phyloP scores from a whole-genome alignment of 108 stramenopile genomes.

The Cyclostephanos tholiformis region DNA sequence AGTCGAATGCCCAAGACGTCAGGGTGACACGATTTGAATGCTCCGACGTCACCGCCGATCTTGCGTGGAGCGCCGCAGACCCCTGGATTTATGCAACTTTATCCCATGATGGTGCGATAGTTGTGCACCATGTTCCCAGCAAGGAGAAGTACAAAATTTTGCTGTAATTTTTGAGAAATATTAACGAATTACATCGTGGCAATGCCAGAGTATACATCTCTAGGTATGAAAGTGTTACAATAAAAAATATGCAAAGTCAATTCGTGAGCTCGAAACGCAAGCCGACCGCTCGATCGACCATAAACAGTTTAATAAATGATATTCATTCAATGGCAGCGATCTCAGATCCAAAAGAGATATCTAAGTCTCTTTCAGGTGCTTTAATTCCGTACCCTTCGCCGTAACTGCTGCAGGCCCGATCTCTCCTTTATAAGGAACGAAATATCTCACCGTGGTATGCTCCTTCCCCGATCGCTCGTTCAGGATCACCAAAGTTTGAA shows the following conservation, averaged over 20 bases:
- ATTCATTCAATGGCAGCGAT: background rate
- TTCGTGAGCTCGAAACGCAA: too few relatives aligned
- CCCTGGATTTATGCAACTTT: conserved; percentile 94
- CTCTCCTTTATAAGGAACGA: conserved; percentile 62
- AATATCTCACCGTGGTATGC: conserved; percentile 72
- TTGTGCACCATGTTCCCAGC: conserved; percentile 93
- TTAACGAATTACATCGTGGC: background rate
- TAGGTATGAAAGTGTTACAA: background rate
- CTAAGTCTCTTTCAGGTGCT: background rate
- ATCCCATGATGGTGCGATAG: conserved; percentile 91
- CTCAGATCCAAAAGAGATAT: background rate
- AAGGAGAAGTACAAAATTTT: conserved; percentile 99
- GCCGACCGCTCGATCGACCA: background rate
- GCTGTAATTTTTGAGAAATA: conserved; percentile 57
- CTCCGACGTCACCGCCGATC: conserved; percentile 80
- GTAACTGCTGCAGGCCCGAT: conserved; percentile 32
- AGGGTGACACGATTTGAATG: conserved; percentile 87
- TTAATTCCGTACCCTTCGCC: conserved; percentile 37
- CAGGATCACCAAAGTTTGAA: conserved; percentile 72
- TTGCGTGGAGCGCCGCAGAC: conserved; percentile 93
- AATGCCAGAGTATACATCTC: background rate
- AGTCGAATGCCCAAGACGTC: conserved; percentile 67
- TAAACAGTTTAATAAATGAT: background rate
- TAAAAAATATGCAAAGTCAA: background rate
- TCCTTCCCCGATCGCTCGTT: conserved; percentile 67